Percentiles rank a stretch among this genome's conserved stretches.
Evolutionary conservation across 768 basidiomycete species (phyloP).

Genomic region (Udeniomyces megalosporus): DNA sequence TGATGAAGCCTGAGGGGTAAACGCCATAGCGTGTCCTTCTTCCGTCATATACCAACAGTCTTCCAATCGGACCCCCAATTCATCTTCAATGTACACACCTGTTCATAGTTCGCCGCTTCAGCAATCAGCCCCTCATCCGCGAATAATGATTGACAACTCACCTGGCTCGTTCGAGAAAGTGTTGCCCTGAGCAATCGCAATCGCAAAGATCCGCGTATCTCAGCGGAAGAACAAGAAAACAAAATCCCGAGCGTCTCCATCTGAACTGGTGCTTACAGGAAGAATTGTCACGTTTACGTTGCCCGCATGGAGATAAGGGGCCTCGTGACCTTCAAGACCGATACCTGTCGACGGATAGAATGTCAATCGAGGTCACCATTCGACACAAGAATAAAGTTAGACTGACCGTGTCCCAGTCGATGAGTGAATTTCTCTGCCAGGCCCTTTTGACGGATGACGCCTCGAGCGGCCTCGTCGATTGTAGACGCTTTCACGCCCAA

Average conservation of each 20-base stretch:
- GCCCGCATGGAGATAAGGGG: conserved; percentile 43
- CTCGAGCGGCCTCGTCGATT: conserved; percentile 50
- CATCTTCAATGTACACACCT: conserved; percentile 46
- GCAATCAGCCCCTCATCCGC: conserved; percentile 28
- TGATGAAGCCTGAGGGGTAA: conserved; percentile 33
- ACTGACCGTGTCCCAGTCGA: conserved; percentile 57
- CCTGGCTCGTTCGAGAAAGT: conserved; percentile 67
- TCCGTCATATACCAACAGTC: conserved; percentile 57
- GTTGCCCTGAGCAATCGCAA: conserved; percentile 37
- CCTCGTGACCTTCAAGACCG: conserved; percentile 67
- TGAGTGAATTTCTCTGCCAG: conserved; percentile 57
- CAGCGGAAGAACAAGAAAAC: conserved; percentile 36
- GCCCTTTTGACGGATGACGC: conserved; percentile 33
- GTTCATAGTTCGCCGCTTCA: not conserved
- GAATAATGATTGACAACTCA: conserved; percentile 16
- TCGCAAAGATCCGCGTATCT: conserved; percentile 35
- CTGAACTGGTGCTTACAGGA: not conserved
- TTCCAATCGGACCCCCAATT: conserved; percentile 64
- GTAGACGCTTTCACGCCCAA: conserved; percentile 39
- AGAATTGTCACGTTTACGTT: not conserved
- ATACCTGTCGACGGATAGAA: conserved; percentile 43
- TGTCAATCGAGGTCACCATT: no score
- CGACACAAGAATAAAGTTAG: not conserved
- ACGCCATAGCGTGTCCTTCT: conserved; percentile 40
- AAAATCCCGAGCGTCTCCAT: not conserved